Evolutionary conservation across 805 yeast species (phyloP), one percentile per base, ranked within the genome.

Genomic region (Lipomyces lipofer): DNA sequence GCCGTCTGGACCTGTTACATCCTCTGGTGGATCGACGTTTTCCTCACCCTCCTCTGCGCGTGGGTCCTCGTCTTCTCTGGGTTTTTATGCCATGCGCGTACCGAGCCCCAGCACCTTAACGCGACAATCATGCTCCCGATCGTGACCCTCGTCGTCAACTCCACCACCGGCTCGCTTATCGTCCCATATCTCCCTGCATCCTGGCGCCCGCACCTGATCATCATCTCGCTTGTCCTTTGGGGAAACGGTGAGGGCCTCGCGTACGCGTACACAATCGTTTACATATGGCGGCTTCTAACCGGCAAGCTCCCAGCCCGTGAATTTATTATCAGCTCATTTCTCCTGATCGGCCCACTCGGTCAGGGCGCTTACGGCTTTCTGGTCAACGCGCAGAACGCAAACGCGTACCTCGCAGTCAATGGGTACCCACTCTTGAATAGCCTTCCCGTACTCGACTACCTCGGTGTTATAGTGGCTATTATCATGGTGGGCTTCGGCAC

Each of bases 281-380:
- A 83, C 66, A 72, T 84, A 57, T 76, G 85, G 76, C 81, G 83
- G 51, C 69, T 87, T 22, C 69, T 81, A 1, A 73, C 77, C 64
- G 83, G 83, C 60, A 69, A 84, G 24, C 91, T 95, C 1, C 71
- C 76, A 4, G 60, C 63, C 9, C 50, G 60, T 6, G 59, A 54
- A 10, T 63, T 71, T 44, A 77, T 85, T 1, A 78, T 90, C n/a
- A 71, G 82, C 45, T 58, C 63, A 47, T 88, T 89, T 66, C 76
- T 88, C 49, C 90, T 95, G 1, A 73, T 89, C 43, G 97, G 97
- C 6, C 84, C 91, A 39, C 68, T 86, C 66, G 96, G 96, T 17
- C 97, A 90, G 70, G 95, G 94, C 1, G 78, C 88, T 1, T 87
- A 75, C 68, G 87, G 86, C 1, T 76, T 86, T 12, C 69, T 84